These are phyloP conservation scores for Penicillium pulvis DNA, from an alignment of 495 filamentous ascomycete species.

Conservation along the genomic window DNA sequence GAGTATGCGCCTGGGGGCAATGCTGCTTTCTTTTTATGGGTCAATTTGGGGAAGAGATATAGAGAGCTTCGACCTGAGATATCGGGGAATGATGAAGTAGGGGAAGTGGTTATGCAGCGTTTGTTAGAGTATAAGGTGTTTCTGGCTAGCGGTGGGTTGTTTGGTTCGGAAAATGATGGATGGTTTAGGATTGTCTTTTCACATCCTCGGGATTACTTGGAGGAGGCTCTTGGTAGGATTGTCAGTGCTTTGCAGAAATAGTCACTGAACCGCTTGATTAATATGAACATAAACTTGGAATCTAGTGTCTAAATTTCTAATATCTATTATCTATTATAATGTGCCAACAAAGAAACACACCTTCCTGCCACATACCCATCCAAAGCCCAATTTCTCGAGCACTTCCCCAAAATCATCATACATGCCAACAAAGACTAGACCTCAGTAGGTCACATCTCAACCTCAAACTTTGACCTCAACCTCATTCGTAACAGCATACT, in stretches of 20 bases:
- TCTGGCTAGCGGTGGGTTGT: constrained; percentile 43
- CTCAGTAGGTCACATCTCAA: neutral
- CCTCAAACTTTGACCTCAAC: constrained; percentile 9
- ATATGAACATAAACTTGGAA: too few relatives aligned
- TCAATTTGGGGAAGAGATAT: constrained; percentile 50
- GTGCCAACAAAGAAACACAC: neutral
- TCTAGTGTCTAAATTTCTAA: too few relatives aligned
- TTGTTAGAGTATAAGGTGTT: constrained; percentile 47
- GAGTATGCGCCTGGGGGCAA: constrained; percentile 41
- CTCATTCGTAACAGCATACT: constrained; percentile 39
- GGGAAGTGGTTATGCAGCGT: constrained; percentile 29
- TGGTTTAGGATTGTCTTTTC: constrained; percentile 57
- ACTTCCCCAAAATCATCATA: too few relatives aligned
- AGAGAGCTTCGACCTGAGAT: constrained; percentile 29
- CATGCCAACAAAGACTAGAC: too few relatives aligned
- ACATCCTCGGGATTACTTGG: constrained; percentile 36
- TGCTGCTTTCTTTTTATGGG: constrained; percentile 64
- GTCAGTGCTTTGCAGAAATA: constrained; percentile 22
- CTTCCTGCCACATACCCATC: neutral
- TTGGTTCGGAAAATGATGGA: constrained; percentile 49
- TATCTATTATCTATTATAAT: too few relatives aligned
- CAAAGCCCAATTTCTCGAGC: neutral
- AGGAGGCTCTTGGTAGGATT: constrained; percentile 48
- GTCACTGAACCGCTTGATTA: neutral
- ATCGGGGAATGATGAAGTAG: constrained; percentile 22